phyloP scores from a whole-genome alignment of 2,329 filamentous ascomycete genomes.

The Aspergillaceae sp. region DNA sequence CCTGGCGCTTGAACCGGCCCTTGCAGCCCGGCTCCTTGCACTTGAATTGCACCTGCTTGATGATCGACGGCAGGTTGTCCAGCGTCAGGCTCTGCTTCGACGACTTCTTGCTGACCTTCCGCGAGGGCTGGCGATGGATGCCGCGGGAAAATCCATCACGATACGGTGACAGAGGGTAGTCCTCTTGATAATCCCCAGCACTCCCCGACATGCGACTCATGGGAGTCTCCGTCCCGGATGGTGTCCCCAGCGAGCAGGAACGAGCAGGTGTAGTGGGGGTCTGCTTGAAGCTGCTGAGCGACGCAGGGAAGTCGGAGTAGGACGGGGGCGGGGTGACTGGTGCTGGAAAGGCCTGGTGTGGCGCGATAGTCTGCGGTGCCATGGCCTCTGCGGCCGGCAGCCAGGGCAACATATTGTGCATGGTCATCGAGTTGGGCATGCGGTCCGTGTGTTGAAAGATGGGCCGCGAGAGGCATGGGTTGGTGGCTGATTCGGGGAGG shows the following conservation, averaged over 20 bases:
- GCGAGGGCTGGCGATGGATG: slow-evolving; percentile 23
- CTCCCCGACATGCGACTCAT: slow-evolving; percentile 28
- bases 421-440: slow-evolving; percentile 26
- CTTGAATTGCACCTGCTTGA: slow-evolving; percentile 35
- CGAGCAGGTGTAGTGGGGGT: slow-evolving; percentile 30
- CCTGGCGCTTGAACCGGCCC: slow-evolving; percentile 41
- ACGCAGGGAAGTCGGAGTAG: slow-evolving; percentile 29
- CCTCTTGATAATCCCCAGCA: slow-evolving; percentile 26
- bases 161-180: slow-evolving; percentile 27
- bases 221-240: slow-evolving; percentile 27
- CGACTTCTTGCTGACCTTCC: slow-evolving; percentile 22
- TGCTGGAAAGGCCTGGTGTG: slow-evolving; percentile 24
- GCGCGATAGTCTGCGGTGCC: slow-evolving; percentile 29
- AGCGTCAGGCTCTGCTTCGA: slow-evolving; percentile 28
- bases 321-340: slow-evolving; percentile 31
- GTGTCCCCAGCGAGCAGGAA: slow-evolving; percentile 27
- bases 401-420: slow-evolving; percentile 31
- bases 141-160: slow-evolving; percentile 19
- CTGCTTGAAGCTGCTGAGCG: slow-evolving; percentile 27
- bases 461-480: slow-evolving; percentile 31
- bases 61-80: slow-evolving; percentile 30
- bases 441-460: slow-evolving; percentile 32
- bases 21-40: slow-evolving; percentile 37
- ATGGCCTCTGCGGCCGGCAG: slow-evolving; percentile 27
- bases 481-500: slow-evolving; percentile 31